phyloP scores from a whole-genome alignment of 441 rosid species.

The Dalechampia spathulata region DNA sequence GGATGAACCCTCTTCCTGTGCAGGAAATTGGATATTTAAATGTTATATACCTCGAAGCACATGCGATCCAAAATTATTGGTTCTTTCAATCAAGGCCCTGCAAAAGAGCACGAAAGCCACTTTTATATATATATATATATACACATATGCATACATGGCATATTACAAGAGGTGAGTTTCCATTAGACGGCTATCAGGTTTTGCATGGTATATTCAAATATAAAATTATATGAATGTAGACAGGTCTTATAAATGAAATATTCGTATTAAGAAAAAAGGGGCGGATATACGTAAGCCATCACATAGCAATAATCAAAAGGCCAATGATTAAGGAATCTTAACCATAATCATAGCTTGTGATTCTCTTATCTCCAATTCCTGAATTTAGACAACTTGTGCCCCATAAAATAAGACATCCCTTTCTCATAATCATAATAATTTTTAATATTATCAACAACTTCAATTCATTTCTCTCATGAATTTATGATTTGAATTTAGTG shows the following conservation, averaged over 20 bases:
- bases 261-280: too few relatives aligned
- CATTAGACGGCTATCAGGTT: too few relatives aligned
- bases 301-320: neutral
- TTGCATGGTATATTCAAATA: too few relatives aligned
- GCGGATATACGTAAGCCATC: constrained; percentile 1
- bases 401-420: too few relatives aligned
- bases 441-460: too few relatives aligned
- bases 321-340: constrained; percentile 3
- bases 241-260: too few relatives aligned
- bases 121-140: neutral
- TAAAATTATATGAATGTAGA: too few relatives aligned
- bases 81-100: constrained; percentile 18
- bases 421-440: too few relatives aligned
- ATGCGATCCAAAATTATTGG: constrained; percentile 35
- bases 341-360: neutral
- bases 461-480: too few relatives aligned
- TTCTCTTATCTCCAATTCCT: neutral
- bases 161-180: neutral
- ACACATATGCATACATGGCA: constrained; percentile 8
- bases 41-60: neutral
- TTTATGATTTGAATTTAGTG: too few relatives aligned
- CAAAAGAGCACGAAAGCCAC: neutral
- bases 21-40: constrained; percentile 1
- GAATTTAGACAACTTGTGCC: neutral
- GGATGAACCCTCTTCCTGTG: neutral